These are phyloP conservation scores for Ajuga chamaepitys DNA, from an alignment of 257 asterid genomes.

Conservation along the genomic window DNA sequence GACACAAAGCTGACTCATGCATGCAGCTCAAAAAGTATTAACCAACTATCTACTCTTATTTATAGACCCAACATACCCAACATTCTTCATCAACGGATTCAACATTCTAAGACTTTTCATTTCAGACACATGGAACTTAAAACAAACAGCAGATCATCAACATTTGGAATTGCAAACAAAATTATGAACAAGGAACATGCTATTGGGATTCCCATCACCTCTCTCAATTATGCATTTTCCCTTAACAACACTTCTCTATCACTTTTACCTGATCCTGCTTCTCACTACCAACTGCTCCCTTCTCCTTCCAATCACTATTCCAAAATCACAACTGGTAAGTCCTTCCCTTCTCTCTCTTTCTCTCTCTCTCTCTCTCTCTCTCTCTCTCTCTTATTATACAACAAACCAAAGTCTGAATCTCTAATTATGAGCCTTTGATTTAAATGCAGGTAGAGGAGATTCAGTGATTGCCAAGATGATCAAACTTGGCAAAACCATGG, in stretches of 20 bases:
- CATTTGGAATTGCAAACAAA: not conserved
- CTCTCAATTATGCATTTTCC: conserved; percentile 13
- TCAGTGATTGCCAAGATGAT: conserved; percentile 33
- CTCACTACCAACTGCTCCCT: conserved; percentile 21
- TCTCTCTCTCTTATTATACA: no score
- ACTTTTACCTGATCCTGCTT: conserved; percentile 19
- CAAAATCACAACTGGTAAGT: conserved; percentile 26
- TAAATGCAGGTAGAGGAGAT: conserved; percentile 26
- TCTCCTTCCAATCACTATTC: conserved; percentile 29
- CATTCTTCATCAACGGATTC: not conserved
- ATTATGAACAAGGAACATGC: conserved; percentile 16
- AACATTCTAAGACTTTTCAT: not conserved
- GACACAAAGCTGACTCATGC: conserved; percentile 16
- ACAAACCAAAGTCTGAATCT: not conserved
- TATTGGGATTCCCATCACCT: conserved; percentile 29
- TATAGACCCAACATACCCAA: no score
- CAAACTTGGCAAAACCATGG: conserved; percentile 28
- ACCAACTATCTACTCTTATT: not conserved
- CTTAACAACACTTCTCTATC: conserved; percentile 3
- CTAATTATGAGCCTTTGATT: not conserved
- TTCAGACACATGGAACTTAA: conserved; percentile 11
- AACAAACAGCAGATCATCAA: conserved; percentile 9
- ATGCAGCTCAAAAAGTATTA: not conserved
- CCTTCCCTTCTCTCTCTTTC: no score
- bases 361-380: no score